These are phyloP conservation scores for Lecanicillium sp. DNA, from an alignment of 2,329 filamentous ascomycete species.

Conservation along the genomic window DNA sequence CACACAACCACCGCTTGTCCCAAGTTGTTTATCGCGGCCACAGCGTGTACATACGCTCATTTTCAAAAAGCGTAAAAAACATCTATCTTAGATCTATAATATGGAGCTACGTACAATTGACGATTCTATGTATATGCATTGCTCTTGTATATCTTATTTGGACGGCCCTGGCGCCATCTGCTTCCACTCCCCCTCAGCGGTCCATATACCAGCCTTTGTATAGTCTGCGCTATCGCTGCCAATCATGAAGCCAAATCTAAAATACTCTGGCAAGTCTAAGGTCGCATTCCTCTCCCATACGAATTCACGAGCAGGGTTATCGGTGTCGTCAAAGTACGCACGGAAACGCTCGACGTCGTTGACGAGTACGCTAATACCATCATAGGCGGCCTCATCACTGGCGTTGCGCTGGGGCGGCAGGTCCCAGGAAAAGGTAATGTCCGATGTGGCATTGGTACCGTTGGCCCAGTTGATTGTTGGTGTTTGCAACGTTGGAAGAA, in stretches of 20 bases:
- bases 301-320: conserved; percentile 36
- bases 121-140: neutral
- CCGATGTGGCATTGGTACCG: conserved; percentile 33
- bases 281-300: conserved; percentile 47
- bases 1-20: no score
- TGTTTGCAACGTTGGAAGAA: conserved; percentile 45
- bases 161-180: conserved; percentile 57
- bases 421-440: conserved; percentile 54
- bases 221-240: conserved; percentile 61
- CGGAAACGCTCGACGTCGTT: conserved; percentile 79
- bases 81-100: no score
- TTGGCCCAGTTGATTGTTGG: conserved; percentile 38
- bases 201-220: conserved; percentile 68
- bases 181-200: conserved; percentile 53
- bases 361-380: conserved; percentile 72
- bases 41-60: no score
- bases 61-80: no score
- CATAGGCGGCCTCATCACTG: conserved; percentile 32
- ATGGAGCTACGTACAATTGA: no score
- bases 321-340: conserved; percentile 56
- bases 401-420: conserved; percentile 29
- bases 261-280: conserved; percentile 55
- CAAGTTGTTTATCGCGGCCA: no score
- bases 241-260: conserved; percentile 66
- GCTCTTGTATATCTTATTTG: conserved; percentile 19